Conservation (phyloP, 2,329 filamentous ascomycete species). For the Colletotrichum tanaceti region DNA sequence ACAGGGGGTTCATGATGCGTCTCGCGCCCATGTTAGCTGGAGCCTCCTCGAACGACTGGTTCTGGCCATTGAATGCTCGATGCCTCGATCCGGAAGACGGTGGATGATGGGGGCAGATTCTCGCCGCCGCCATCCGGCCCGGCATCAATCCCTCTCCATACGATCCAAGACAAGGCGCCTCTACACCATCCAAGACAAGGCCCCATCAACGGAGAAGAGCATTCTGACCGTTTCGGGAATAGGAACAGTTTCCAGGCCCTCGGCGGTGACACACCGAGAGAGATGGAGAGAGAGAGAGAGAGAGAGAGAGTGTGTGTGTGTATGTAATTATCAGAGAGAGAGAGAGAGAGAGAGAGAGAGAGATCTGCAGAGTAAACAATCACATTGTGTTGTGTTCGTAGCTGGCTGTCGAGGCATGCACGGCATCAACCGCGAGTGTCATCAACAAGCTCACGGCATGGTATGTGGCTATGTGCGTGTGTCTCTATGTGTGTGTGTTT, state of each 20-base stretch:
- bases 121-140: neutral
- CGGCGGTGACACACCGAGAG: neutral
- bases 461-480: no score
- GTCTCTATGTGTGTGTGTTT: no score
- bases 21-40: constrained; percentile 7
- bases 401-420: constrained; percentile 4
- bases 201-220: constrained; percentile 23
- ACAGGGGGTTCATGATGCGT: neutral
- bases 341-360: neutral
- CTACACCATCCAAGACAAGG: constrained; percentile 26
- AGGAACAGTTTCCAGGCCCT: neutral
- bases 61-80: constrained; percentile 21
- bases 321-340: no score
- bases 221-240: constrained; percentile 13
- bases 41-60: constrained; percentile 14
- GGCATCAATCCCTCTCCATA: neutral
- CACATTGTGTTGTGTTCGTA: constrained; percentile 22
- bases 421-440: no score
- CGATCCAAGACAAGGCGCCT: constrained; percentile 29
- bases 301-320: no score
- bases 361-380: constrained; percentile 14
- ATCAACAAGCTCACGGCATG: no score
- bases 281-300: neutral
- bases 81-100: constrained; percentile 27
- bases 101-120: neutral